Evolutionary conservation across 345 rosid genomes (phyloP).

Genomic region (Brassica nigra): DNA sequence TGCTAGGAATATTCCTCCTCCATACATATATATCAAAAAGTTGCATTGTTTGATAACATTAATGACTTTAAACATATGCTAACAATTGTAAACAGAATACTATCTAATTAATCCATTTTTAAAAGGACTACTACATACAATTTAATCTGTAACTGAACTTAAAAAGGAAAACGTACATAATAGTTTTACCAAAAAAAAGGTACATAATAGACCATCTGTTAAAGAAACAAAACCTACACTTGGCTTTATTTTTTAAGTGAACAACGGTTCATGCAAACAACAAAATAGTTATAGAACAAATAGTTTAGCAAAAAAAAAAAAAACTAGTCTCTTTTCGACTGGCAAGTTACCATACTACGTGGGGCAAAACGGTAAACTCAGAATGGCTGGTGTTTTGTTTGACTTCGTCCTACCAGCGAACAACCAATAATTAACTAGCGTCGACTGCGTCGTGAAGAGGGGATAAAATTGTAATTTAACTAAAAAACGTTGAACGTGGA

Average conservation of each 20-base stretch:
- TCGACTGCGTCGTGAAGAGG: background rate
- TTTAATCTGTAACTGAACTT: background rate
- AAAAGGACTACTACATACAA: background rate
- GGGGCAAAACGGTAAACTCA: conserved; percentile 7
- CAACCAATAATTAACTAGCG: background rate
- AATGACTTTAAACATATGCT: background rate
- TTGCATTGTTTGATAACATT: background rate
- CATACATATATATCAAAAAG: background rate
- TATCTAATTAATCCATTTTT: background rate
- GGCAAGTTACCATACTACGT: background rate
- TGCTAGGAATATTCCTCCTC: background rate
- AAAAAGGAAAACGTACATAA: background rate
- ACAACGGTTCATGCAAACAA: background rate
- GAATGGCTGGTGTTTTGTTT: background rate
- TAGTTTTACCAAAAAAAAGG: background rate
- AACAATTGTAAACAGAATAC: background rate
- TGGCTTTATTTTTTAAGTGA: background rate
- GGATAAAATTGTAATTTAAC: conserved; percentile 17
- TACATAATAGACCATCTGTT: background rate
- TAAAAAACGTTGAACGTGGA: conserved; percentile 37
- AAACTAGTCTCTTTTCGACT: background rate
- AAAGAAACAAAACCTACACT: conserved; percentile 5
- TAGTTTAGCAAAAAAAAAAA: too few species aligned
- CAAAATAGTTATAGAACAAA: too few species aligned
- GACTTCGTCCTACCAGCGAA: conserved; percentile 7